A percentile compares a stretch with the other conserved stretches of the same genome.
These are phyloP conservation scores for Citrus mangshanensis DNA, from an alignment of 345 rosid species.

Conservation along the genomic window DNA sequence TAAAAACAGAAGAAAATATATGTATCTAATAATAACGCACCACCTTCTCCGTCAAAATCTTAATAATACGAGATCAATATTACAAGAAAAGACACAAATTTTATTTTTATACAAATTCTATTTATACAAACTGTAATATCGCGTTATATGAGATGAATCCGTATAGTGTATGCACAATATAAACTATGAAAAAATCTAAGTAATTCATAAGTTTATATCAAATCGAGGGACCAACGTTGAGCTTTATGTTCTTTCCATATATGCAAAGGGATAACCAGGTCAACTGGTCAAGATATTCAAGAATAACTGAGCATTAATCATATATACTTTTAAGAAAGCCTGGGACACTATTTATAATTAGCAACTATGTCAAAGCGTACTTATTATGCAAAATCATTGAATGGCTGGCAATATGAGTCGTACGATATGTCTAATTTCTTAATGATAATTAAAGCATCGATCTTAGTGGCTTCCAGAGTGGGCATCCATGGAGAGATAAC, in stretches of 20 bases:
- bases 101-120: too few relatives aligned
- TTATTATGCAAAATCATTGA: not conserved
- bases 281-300: conserved; percentile 8
- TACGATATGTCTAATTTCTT: not conserved
- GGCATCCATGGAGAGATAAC: not conserved
- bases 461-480: not conserved
- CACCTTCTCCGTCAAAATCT: not conserved
- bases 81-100: too few relatives aligned
- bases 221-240: not conserved
- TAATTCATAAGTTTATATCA: not conserved
- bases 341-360: too few relatives aligned
- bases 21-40: too few relatives aligned
- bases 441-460: not conserved
- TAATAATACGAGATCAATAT: not conserved
- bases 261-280: not conserved
- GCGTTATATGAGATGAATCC: too few relatives aligned
- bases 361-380: not conserved
- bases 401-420: too few relatives aligned
- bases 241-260: conserved; percentile 4
- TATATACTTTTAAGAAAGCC: conserved; percentile 4
- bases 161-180: too few relatives aligned
- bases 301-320: not conserved
- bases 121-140: too few relatives aligned
- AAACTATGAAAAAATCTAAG: not conserved
- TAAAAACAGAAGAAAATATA: too few relatives aligned